Evolutionary conservation across 2,329 filamentous ascomycete species (phyloP).

Genomic region (Aspergillus sergii): DNA sequence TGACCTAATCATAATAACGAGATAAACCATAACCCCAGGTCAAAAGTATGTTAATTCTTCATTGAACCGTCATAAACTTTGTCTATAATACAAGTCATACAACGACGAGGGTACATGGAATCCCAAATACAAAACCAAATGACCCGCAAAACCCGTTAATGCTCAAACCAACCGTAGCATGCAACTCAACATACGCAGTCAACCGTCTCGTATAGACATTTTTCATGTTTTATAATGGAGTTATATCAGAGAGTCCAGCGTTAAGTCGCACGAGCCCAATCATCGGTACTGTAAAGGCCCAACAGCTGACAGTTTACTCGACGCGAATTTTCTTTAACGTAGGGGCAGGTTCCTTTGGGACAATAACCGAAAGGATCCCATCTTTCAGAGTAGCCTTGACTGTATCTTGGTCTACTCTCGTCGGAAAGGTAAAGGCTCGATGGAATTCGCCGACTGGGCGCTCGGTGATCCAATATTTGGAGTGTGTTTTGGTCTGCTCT

Average conservation of each 20-base stretch:
- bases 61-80: not conserved
- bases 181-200: not conserved
- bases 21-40: not conserved
- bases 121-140: not conserved
- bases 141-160: not conserved
- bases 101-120: not conserved
- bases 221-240: not conserved
- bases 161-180: not conserved
- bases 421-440: conserved; percentile 59
- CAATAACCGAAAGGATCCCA: conserved; percentile 57
- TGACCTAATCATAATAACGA: not conserved
- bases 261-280: not conserved
- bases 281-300: not conserved
- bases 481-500: conserved; percentile 21
- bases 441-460: conserved; percentile 61
- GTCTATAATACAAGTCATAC: not conserved
- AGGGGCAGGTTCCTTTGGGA: conserved; percentile 57
- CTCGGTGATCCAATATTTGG: conserved; percentile 61
- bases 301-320: conserved; percentile 11
- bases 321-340: conserved; percentile 57
- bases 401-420: conserved; percentile 58
- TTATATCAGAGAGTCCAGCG: not conserved
- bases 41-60: not conserved
- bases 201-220: no score
- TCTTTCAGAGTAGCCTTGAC: conserved; percentile 63